Evolutionary conservation across 257 asterid species (phyloP), one percentile per base, ranked within the genome.

Genomic region (Ligustrum vulgare): DNA sequence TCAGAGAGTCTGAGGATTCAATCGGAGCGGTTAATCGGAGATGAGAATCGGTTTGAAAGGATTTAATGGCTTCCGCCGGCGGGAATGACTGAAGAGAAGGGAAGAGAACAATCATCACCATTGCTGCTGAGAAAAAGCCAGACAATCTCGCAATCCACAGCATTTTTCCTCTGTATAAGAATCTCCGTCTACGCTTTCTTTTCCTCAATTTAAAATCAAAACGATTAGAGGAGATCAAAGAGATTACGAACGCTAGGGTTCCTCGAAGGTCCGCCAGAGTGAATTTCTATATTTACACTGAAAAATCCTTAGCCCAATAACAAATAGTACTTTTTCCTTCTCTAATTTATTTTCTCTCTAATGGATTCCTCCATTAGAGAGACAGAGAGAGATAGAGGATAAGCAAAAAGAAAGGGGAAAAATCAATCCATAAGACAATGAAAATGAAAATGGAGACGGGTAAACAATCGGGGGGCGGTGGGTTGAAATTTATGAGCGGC

Each of bases 241-340:
- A 81, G 68, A 83, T 67, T 81, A 86, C 84, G 79, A 87, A 85
- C 80, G 84, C 86, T 73, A 80, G 73, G 81, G 89, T 81, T 79
- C 87, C 88, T 82, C 89, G 75, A 15, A 71, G 76, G 84, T 85
- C 90, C 80, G 96, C 93, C 91, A 85, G 88, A 74, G 72, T 80
- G 84, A 70, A 33, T 64, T 25, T 28, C 6, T 36, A 72, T 8
- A 54, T 37, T 70, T 33, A 47, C 15, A 3, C 32, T 22, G 12
- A 20, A 22, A 9, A 67, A 73, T 8, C 76, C 75, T 23, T 69
- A 74, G 35, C 28, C 68, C 36, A 69, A 72, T 63, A 33, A 69
- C 25, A 60, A 36, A 54, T 65, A 33, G 22, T 37, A 58, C 73
- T 13, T 65, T 69, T 68, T 75, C 16, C 33, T 56, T 39, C 56